Base-by-base conservation (phyloP, 2,329 filamentous ascomycete genomes). In the Penicillium occitanis region DNA sequence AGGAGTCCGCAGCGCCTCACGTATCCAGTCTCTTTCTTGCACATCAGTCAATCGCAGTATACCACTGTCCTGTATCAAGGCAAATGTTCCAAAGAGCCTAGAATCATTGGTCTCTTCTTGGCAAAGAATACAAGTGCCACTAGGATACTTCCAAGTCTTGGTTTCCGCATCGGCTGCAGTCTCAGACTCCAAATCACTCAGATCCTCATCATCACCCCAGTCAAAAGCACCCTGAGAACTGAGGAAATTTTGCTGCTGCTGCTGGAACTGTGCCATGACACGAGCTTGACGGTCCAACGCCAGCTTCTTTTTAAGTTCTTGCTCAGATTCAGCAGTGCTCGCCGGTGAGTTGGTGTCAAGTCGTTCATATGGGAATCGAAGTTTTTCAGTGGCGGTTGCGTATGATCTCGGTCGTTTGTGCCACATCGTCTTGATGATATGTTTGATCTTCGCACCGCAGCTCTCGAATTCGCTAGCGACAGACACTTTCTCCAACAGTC, bases 221-320 rank as follows among this genome's bases (percentile, higher is more conserved):
- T 97, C 91, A 67, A 97, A 86, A 50, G 89, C 85, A n/a, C 87
- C 90, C 77, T 97, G 93, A 69, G 90, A 95, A 65, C 92, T 90
- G 80, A 99, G 82, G 79, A 99, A 99, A 72, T 88, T 95, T 79
- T 96, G 94, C 76, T 98, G 96, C 74, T 99, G 94, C 75, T 97
- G 91, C 76, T 98, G 95, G 79, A 99, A 97, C 74, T 97, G 93
- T 1, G 93, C 95, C 93, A 99, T 97, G 37, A 99, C 92, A 73
- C 88, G 91, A 1, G 93, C 93, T 78, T 98, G 93, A 25, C 95
- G 88, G 71, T 93, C 94, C 48, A 93, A 80, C 0, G 95, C 95
- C 62, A 94, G 91, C 78, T 91, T 91, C 83, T 97, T 99, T 82
- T 94, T 97, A 68, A 88, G 83, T 76, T 94, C 91, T 17, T 87